phyloP scores from a whole-genome alignment of 202 grass and related monocot genomes.

The Saccharum hybrid region DNA sequence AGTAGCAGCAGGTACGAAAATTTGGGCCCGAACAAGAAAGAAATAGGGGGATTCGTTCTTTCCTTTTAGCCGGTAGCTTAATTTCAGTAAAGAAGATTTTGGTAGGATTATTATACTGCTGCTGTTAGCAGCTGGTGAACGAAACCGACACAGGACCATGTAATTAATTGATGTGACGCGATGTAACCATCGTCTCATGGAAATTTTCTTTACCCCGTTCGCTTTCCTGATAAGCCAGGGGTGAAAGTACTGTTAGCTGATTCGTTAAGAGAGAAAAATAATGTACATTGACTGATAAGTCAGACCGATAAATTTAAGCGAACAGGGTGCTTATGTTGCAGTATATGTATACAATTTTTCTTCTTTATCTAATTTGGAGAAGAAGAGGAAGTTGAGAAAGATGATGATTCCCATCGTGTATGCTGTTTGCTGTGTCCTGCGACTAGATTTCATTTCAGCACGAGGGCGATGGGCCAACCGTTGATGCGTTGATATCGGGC shows the following conservation, averaged over 20 bases:
- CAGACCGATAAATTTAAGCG: no score
- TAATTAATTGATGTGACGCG: slow-evolving; percentile 19
- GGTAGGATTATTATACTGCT: slow-evolving; percentile 30
- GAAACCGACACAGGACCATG: background rate
- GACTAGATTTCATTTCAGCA: background rate
- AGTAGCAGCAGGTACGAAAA: background rate
- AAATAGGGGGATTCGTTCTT: background rate
- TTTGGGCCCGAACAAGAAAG: slow-evolving; percentile 15
- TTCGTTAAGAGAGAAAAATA: no score
- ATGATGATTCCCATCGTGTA: background rate
- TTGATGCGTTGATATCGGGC: background rate
- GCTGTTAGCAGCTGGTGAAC: background rate
- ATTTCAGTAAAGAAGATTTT: slow-evolving; percentile 53
- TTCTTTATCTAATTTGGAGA: background rate
- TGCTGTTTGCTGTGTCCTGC: background rate
- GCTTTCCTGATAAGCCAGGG: no score
- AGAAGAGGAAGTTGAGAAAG: no score
- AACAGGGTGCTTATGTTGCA: background rate
- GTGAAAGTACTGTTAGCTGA: no score
- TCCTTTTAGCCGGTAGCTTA: slow-evolving; percentile 54
- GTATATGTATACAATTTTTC: background rate
- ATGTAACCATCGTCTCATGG: slow-evolving; percentile 23
- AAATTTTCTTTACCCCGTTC: no score
- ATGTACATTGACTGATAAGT: no score
- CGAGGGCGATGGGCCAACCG: background rate